Evolutionary conservation across 1,139 yeast species (phyloP), one percentile per base, ranked within the genome.

Genomic region (Taiozyma sp.): DNA sequence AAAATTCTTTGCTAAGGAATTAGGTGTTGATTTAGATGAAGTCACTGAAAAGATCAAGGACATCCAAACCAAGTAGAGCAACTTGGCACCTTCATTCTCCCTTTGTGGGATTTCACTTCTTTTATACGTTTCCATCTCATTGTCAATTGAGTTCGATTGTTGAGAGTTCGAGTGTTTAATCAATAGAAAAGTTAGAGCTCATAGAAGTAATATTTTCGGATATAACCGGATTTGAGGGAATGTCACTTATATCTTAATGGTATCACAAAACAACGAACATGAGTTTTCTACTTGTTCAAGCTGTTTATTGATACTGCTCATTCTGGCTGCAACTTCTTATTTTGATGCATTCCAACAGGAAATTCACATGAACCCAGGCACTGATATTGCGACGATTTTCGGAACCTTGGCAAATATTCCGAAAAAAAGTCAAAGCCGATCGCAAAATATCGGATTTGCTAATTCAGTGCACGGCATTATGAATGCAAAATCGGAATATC

Each of bases 1-100:
- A 49, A 43, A 49, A 47, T 60, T 60, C 55, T 60, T 60, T 39
- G 64, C 64, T 32, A n/a, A 43, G 19, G 62, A 56, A 46, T 47
- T 60, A 27, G 61, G 58, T 41, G 62, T 59, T 41, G 57, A 60
- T 39, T 43, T 60, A 45, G 62, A 57, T 32, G 60, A 56, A 45
- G 54, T 60, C 47, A 60, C 60, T 36, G 60, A 59, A 50, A 45
- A 52, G 49, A 54, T 55, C 40, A 32, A 51, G 28, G 54, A 48
- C n/a, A 55, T 55, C 28, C 44, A 43, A n/a, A 44, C 48, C 12
- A 43, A 49, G 36, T 51, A 43, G 29, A 13, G 30, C n/a, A 23
- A n/a, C 22, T 36, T 8, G 10, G 16, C 9, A 19, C 4, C 40
- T 36, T 19, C 3, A n/a, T 36, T 10, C 16, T 7, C 12, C 13